Conservation (phyloP, 108 stramenopile genomes). For the Fragilaria crotonensis region DNA sequence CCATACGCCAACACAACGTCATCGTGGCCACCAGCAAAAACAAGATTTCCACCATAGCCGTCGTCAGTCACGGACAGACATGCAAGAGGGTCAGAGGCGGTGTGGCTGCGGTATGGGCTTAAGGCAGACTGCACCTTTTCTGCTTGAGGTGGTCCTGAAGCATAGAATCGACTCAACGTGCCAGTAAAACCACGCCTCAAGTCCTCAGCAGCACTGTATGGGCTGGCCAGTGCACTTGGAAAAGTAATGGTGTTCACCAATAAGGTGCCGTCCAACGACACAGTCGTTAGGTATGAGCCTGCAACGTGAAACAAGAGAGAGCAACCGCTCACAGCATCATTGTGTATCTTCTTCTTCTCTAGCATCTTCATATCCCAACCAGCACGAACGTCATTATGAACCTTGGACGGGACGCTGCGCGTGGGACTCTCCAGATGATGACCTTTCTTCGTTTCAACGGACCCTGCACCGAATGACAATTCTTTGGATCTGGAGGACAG, state of each 20-base stretch:
- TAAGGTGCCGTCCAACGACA: slow-evolving; percentile 52
- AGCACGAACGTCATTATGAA: background rate
- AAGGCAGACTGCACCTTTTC: slow-evolving; percentile 23
- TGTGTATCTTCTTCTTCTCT: slow-evolving; percentile 34
- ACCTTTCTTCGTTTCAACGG: background rate
- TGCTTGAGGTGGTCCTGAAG: background rate
- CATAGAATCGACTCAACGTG: slow-evolving; percentile 38
- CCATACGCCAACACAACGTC: slow-evolving; percentile 68
- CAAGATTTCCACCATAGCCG: slow-evolving; percentile 45
- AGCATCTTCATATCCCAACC: slow-evolving; percentile 52
- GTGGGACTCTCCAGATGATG: background rate
- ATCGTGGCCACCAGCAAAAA: slow-evolving; percentile 69
- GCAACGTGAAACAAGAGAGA: slow-evolving; percentile 16
- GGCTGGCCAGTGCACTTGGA: slow-evolving; percentile 3
- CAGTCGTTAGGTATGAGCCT: slow-evolving; percentile 29
- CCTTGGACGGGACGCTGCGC: background rate
- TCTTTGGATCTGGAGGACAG: background rate
- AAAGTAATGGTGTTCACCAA: slow-evolving; percentile 32
- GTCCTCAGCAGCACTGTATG: slow-evolving; percentile 13
- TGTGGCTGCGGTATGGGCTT: slow-evolving; percentile 36
- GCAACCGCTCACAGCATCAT: slow-evolving; percentile 50
- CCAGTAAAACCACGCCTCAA: slow-evolving; percentile 24
- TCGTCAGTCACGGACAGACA: slow-evolving; percentile 43
- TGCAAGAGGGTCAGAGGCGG: slow-evolving; percentile 53
- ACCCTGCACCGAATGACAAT: background rate